Percentiles rank a stretch among this genome's conserved stretches.
Conservation (phyloP, 2,329 filamentous ascomycete genomes). For the Trichoderma sp. region DNA sequence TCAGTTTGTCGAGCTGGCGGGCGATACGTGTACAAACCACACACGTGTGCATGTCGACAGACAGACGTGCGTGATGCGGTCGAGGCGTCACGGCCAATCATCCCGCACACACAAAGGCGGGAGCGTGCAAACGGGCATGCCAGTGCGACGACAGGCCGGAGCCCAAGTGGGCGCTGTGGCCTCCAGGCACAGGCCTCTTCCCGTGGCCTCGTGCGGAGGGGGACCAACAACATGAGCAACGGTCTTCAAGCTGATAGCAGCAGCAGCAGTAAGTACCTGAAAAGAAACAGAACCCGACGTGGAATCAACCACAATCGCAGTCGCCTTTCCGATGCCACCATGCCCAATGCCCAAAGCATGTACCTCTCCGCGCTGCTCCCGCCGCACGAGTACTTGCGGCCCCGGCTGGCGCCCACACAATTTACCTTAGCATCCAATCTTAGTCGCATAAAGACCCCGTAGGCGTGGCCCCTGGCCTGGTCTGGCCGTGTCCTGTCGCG, state of each 20-base stretch:
- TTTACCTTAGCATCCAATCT: conserved; percentile 28
- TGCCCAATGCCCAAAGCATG: not conserved
- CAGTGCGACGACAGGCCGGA: conserved; percentile 3
- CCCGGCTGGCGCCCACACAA: conserved; percentile 17
- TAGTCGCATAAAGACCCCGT: conserved; percentile 28
- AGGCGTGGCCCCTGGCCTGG: conserved; percentile 20
- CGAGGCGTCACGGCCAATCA: conserved; percentile 8
- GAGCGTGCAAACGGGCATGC: not conserved
- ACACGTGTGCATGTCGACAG: too few species aligned
- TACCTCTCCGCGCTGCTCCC: not conserved
- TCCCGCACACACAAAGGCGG: not conserved
- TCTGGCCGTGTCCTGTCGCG: conserved; percentile 17
- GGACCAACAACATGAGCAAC: not conserved
- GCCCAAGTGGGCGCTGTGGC: conserved; percentile 9
- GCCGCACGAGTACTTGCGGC: not conserved
- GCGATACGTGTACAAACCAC: not conserved
- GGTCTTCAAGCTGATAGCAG: too few species aligned
- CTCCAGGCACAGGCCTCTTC: not conserved
- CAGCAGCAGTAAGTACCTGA: too few species aligned
- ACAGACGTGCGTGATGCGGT: too few species aligned
- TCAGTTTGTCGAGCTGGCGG: too few species aligned
- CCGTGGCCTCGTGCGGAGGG: not conserved
- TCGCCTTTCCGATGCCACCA: conserved; percentile 4
- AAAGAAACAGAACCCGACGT: not conserved
- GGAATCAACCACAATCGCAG: conserved; percentile 10